These are phyloP conservation scores for Tetragonia tetragonoides DNA, from an alignment of 148 eudicot genomes.

Conservation along the genomic window DNA sequence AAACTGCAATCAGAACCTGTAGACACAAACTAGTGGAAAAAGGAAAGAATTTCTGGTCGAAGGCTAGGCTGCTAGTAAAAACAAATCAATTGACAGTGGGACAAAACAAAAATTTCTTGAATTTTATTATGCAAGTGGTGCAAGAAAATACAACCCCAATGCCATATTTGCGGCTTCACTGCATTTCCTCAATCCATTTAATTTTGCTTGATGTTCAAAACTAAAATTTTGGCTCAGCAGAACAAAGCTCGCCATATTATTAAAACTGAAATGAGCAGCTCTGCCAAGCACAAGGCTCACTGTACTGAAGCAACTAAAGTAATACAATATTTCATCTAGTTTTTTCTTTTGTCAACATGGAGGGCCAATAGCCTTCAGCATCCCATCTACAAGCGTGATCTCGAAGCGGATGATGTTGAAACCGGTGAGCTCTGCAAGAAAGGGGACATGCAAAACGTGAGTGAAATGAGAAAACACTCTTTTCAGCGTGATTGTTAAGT, in stretches of 20 bases:
- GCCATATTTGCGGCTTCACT: neutral
- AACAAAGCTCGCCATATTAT: neutral
- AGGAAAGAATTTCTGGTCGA: too few relatives aligned
- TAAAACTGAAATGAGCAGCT: neutral
- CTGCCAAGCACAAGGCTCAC: too few relatives aligned
- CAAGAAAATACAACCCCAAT: neutral
- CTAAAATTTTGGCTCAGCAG: neutral
- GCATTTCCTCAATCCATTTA: neutral
- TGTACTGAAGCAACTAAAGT: neutral
- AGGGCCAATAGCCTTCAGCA: neutral
- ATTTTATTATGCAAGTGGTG: neutral
- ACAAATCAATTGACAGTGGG: neutral
- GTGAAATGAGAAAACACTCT: neutral
- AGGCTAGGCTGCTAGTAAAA: too few relatives aligned
- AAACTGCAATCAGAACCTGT: too few relatives aligned
- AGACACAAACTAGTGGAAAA: too few relatives aligned
- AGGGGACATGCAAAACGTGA: constrained; percentile 12
- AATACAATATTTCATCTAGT: too few relatives aligned
- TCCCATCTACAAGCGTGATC: constrained; percentile 57
- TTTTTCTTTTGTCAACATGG: neutral
- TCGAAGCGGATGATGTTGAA: constrained; percentile 50
- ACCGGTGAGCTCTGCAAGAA: constrained; percentile 68
- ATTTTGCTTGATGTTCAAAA: neutral
- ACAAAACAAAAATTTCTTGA: neutral
- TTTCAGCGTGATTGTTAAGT: neutral